These are phyloP conservation scores for Glaciozyma martinii DNA, from an alignment of 768 basidiomycete genomes.

Conservation along the genomic window DNA sequence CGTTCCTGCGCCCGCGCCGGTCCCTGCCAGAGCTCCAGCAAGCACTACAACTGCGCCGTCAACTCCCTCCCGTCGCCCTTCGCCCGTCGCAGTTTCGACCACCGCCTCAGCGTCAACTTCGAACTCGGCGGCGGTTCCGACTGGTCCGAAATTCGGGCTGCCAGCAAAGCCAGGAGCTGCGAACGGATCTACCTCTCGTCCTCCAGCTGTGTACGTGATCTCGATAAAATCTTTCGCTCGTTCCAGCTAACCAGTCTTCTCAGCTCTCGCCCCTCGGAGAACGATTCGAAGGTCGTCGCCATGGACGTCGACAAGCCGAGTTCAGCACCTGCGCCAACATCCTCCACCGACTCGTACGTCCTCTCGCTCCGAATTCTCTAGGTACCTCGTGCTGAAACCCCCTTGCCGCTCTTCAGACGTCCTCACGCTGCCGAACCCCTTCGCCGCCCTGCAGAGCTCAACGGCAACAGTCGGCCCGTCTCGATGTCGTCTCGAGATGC, in stretches of 20 bases:
- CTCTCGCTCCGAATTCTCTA: neutral
- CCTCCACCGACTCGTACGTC: neutral
- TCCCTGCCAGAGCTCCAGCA: too few relatives aligned
- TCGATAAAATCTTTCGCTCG: neutral
- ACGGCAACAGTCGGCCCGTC: neutral
- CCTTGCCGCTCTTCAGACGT: neutral
- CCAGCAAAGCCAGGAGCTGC: slow-evolving; percentile 1
- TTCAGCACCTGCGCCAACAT: too few relatives aligned
- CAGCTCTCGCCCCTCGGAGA: neutral
- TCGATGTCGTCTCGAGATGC: neutral
- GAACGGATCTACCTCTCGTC: neutral
- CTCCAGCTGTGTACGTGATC: neutral
- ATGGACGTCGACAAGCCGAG: slow-evolving; percentile 3
- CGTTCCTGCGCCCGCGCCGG: neutral
- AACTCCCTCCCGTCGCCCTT: neutral
- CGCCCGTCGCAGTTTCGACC: neutral
- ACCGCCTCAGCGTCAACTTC: neutral
- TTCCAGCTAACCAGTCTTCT: neutral
- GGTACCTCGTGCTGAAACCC: too few relatives aligned
- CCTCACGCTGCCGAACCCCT: neutral
- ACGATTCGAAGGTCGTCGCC: neutral
- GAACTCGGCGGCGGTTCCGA: neutral
- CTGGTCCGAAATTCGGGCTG: slow-evolving; percentile 6
- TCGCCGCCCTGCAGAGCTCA: neutral
- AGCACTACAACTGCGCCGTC: neutral